Conservation (phyloP, 1,284 basidiomycete species). For the Sparassis latifolia region DNA sequence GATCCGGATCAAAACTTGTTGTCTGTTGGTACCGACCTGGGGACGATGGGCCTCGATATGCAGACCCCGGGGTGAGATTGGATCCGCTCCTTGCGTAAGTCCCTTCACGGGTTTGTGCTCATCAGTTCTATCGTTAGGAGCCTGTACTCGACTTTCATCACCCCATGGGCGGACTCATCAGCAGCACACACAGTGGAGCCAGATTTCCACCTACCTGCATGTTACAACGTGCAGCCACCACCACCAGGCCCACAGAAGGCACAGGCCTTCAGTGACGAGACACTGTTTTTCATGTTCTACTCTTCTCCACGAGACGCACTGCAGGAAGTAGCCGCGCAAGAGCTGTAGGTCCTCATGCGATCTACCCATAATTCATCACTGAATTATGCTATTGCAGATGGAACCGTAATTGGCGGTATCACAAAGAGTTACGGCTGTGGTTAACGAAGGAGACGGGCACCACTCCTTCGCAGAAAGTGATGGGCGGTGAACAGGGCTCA, state of each 20-base stretch:
- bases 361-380: background rate
- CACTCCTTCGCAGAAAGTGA: constrained; percentile 79
- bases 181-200: constrained; percentile 83
- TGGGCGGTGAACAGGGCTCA: constrained; percentile 83
- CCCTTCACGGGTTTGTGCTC: background rate
- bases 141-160: constrained; percentile 91
- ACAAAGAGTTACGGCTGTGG: constrained; percentile 94
- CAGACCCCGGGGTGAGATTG: constrained; percentile 69
- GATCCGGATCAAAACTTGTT: constrained; percentile 85
- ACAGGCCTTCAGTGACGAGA: constrained; percentile 91
- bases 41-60: constrained; percentile 91
- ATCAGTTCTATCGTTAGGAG: constrained; percentile 43
- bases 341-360: constrained; percentile 63
- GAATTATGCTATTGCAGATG: constrained; percentile 44
- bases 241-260: constrained; percentile 87
- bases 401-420: constrained; percentile 96
- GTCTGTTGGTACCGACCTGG: constrained; percentile 88
- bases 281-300: constrained; percentile 99
- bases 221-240: constrained; percentile 92
- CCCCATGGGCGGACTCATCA: constrained; percentile 91
- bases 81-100: constrained; percentile 15
- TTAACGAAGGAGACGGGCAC: constrained; percentile 89
- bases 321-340: constrained; percentile 93
- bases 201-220: constrained; percentile 86
- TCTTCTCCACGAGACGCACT: constrained; percentile 87